Evolutionary conservation across 2,329 filamentous ascomycete genomes (phyloP).

Genomic region (Leptographium procerum): DNA sequence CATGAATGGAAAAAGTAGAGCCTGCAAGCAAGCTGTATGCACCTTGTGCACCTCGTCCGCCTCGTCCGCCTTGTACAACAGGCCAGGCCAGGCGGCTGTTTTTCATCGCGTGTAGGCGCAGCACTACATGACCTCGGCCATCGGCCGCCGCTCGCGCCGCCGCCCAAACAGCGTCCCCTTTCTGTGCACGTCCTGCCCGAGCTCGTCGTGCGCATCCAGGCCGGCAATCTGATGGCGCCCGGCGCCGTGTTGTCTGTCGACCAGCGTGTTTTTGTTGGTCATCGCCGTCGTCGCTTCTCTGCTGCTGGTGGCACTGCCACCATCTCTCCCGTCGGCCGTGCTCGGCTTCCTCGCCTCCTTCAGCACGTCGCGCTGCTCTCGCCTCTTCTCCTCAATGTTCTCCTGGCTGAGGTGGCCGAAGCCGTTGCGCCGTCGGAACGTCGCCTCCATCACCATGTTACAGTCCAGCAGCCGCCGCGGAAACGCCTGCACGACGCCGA

Average conservation of each 20-base stretch:
- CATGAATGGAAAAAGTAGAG: too few relatives aligned
- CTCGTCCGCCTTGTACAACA: too few relatives aligned
- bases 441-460: slow-evolving; percentile 71
- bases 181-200: slow-evolving; percentile 19
- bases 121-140: slow-evolving; percentile 20
- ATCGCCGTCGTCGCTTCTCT: slow-evolving; percentile 1
- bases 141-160: slow-evolving; percentile 24
- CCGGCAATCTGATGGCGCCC: background rate
- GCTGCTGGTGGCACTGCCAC: slow-evolving; percentile 1
- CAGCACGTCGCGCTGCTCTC: slow-evolving; percentile 48
- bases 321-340: slow-evolving; percentile 12
- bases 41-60: too few relatives aligned
- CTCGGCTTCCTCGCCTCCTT: slow-evolving; percentile 33
- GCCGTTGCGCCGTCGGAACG: slow-evolving; percentile 67
- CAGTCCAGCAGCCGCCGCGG: slow-evolving; percentile 73
- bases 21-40: too few relatives aligned
- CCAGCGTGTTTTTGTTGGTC: slow-evolving; percentile 19
- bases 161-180: slow-evolving; percentile 34
- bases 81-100: too few relatives aligned
- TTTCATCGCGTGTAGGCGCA: slow-evolving; percentile 5
- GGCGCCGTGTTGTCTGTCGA: background rate
- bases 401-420: slow-evolving; percentile 75
- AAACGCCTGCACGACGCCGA: slow-evolving; percentile 82
- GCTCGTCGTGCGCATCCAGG: background rate
- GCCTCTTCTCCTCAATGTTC: slow-evolving; percentile 64